Base-by-base conservation (phyloP, 768 basidiomycete genomes). In the Daedalea quercina region DNA sequence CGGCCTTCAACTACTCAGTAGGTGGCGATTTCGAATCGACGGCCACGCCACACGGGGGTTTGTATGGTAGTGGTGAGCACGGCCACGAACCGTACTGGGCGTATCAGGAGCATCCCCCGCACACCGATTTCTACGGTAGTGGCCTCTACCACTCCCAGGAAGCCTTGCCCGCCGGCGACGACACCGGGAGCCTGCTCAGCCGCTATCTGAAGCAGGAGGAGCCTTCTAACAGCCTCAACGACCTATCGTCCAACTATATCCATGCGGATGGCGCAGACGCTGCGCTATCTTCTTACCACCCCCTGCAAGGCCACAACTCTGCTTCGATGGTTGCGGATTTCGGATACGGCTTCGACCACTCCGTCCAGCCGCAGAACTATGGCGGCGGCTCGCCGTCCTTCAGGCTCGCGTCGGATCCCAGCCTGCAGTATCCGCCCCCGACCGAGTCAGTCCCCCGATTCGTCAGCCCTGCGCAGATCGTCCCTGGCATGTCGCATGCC, bases 401-500 rank as follows among this genome's bases (percentile, higher is more conserved):
- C 49, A 41, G 9, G 24, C 25, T 47, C 26, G 20, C 46, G 25
- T 47, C 46, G 12, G 12, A 31, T 17, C 19, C 42, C 51, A 17
- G 28, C 31, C 23, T 56, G 43, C 59, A 54, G 13, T 60, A 53
- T 44, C 51, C 56, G 23, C 25, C 51, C 2, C 24, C 24, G 15
- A 47, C 52, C 48, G 43, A 53, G 24, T 42, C 53, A 13, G 47
- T 54, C 22, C 56, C 56, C 11, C 60, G 60, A 26, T 61, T 49
- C 47, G 60, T 61, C 19, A 24, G 56, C 49, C 60, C 60, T 4
- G 47, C 60, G 22, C 57, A 61, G 51, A 53, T 61, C 8, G 56
- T 57, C 24, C 57, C 59, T 33, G 45, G 44, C 37, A 42, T 57
- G 34, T 57, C 59, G 2, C 59, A 57, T 33, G 50, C 35, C 42